Percentiles rank a stretch among this genome's conserved stretches.
These are phyloP conservation scores for Apostasia shenzhenica DNA, from an alignment of 106 monocot genomes.

Conservation along the genomic window DNA sequence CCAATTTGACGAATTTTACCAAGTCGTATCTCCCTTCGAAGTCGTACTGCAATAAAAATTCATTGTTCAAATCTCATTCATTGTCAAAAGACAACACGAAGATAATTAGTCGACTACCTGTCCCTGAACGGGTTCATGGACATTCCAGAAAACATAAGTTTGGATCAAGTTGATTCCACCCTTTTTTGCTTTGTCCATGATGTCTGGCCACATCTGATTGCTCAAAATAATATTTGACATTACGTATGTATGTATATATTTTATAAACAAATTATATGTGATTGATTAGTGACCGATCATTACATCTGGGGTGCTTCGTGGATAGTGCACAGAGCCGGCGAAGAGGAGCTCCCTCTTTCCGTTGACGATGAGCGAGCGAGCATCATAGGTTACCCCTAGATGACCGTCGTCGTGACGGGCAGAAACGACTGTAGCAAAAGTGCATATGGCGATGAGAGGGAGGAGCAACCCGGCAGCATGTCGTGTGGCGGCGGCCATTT, in stretches of 20 bases:
- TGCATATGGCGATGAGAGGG: neutral
- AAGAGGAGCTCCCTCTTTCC: constrained; percentile 14
- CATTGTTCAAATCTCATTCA: neutral
- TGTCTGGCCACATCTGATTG: constrained; percentile 43
- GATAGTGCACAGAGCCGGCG: constrained; percentile 10
- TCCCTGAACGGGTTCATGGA: constrained; percentile 54
- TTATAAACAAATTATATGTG: neutral
- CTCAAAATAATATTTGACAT: neutral
- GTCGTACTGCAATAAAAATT: constrained; percentile 45
- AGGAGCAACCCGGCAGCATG: neutral
- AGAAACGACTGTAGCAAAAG: neutral
- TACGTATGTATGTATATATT: no score
- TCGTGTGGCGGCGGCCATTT: neutral
- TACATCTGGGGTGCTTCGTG: constrained; percentile 24
- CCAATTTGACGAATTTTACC: constrained; percentile 65
- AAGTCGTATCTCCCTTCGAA: constrained; percentile 73
- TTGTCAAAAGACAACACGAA: neutral
- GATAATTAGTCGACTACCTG: constrained; percentile 18
- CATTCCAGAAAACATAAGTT: constrained; percentile 73
- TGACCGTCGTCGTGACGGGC: neutral
- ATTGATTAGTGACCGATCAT: neutral
- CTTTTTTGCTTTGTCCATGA: constrained; percentile 28
- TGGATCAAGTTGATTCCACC: constrained; percentile 50
- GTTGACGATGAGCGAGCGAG: constrained; percentile 18
- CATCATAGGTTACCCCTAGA: constrained; percentile 9